phyloP scores from a whole-genome alignment of 768 basidiomycete genomes.

The Hortiboletus campestris region DNA sequence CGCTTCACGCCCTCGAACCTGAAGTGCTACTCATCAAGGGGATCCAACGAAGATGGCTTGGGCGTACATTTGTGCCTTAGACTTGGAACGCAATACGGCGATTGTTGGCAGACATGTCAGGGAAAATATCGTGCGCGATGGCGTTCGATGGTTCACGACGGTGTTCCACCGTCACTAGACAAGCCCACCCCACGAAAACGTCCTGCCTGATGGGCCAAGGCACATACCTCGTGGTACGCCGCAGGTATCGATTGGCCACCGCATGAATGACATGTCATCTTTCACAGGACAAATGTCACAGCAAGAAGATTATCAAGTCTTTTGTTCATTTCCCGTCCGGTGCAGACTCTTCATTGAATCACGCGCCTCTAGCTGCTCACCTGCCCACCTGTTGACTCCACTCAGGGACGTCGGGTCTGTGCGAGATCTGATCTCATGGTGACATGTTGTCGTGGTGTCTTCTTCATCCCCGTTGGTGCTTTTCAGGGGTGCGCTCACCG shows the following conservation, averaged over 20 bases:
- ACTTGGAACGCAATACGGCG: not conserved
- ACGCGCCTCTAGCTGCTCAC: too few relatives aligned
- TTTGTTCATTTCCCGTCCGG: not conserved
- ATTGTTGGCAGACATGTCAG: not conserved
- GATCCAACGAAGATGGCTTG: too few relatives aligned
- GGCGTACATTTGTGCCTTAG: not conserved
- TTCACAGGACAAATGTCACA: not conserved
- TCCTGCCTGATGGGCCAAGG: not conserved
- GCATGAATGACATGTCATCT: not conserved
- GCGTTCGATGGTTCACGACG: too few relatives aligned
- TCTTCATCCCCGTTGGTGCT: not conserved
- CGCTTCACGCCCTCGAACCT: too few relatives aligned
- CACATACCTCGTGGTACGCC: not conserved
- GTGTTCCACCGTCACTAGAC: not conserved
- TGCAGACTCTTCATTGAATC: not conserved
- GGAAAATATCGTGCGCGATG: too few relatives aligned
- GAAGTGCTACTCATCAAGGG: too few relatives aligned
- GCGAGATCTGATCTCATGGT: not conserved
- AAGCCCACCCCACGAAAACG: not conserved
- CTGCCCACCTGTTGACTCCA: not conserved
- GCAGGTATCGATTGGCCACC: not conserved
- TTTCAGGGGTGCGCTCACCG: not conserved
- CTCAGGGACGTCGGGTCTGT: not conserved
- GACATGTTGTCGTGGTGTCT: not conserved
- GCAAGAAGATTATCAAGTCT: not conserved